These are phyloP conservation scores for Trichoderma pleuroti DNA, from an alignment of 2,329 filamentous ascomycete species.

Conservation along the genomic window DNA sequence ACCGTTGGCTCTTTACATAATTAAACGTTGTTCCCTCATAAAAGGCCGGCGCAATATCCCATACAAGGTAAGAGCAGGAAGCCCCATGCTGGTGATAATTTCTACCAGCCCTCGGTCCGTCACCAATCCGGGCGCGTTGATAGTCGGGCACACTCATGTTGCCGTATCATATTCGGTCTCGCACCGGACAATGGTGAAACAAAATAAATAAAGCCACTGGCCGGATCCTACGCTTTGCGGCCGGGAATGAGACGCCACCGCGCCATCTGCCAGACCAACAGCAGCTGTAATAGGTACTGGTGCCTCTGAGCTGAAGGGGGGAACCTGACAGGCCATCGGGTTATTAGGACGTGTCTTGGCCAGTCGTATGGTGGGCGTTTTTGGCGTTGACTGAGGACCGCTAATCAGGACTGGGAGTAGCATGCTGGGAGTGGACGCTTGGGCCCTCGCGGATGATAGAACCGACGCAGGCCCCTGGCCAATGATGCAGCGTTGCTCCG, in stretches of 20 bases:
- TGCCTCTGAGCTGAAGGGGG: background rate
- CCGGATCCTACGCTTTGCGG: constrained; percentile 12
- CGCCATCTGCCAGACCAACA: background rate
- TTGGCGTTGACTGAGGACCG: constrained; percentile 1
- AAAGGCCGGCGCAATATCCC: background rate
- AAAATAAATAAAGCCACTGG: background rate
- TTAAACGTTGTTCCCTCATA: background rate
- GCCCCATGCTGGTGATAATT: background rate
- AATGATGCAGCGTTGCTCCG: background rate
- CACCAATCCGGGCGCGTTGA: background rate
- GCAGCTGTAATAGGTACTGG: background rate
- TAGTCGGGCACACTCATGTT: background rate
- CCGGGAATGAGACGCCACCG: constrained; percentile 12
- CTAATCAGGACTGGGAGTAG: constrained; percentile 6
- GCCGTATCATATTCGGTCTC: background rate
- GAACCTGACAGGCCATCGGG: background rate
- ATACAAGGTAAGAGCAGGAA: background rate
- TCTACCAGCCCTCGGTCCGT: background rate
- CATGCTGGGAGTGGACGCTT: constrained; percentile 4
- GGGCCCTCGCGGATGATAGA: constrained; percentile 16
- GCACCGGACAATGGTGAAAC: constrained; percentile 9
- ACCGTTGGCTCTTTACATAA: constrained; percentile 4
- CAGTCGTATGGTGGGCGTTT: background rate
- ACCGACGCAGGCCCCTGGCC: constrained; percentile 7
- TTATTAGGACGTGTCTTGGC: background rate